A percentile compares a stretch with the other conserved stretches of the same genome.
Conservation (phyloP, 2,329 filamentous ascomycete genomes). For the Penicillium concentricum region DNA sequence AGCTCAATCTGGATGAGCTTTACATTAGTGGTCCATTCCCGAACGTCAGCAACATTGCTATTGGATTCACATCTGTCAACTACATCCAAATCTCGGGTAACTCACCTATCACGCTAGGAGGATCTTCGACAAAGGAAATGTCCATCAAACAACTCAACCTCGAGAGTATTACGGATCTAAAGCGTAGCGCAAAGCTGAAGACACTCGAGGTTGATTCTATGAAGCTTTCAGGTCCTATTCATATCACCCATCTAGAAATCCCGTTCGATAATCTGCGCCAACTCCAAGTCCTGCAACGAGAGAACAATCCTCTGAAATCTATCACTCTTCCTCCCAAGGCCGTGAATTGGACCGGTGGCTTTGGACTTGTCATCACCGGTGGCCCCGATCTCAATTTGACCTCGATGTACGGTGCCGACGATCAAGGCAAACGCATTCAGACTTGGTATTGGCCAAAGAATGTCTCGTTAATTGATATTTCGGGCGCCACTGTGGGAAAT, state of each 20-base stretch:
- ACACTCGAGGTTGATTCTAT: not conserved
- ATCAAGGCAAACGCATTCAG: not conserved
- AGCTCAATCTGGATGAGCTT: not conserved
- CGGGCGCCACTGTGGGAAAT: not conserved
- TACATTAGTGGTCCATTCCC: not conserved
- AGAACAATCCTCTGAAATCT: not conserved
- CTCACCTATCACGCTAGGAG: not conserved
- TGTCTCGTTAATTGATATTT: not conserved
- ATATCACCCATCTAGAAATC: not conserved
- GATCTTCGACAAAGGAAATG: not conserved
- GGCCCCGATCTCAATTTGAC: not conserved
- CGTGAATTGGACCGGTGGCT: constrained; percentile 2
- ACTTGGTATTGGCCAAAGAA: constrained; percentile 6
- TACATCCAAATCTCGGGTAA: not conserved
- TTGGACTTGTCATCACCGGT: not conserved
- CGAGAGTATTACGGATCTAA: not conserved
- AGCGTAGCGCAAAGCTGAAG: not conserved
- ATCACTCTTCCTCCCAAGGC: constrained; percentile 1
- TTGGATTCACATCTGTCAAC: not conserved
- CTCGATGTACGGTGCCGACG: not conserved
- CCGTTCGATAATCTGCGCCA: not conserved
- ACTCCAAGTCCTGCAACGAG: not conserved
- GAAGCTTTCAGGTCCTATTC: not conserved
- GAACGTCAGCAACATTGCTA: not conserved
- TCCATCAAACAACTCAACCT: not conserved